Conservation (phyloP, 495 filamentous ascomycete genomes). For the Rostrohypoxylon terebratum region DNA sequence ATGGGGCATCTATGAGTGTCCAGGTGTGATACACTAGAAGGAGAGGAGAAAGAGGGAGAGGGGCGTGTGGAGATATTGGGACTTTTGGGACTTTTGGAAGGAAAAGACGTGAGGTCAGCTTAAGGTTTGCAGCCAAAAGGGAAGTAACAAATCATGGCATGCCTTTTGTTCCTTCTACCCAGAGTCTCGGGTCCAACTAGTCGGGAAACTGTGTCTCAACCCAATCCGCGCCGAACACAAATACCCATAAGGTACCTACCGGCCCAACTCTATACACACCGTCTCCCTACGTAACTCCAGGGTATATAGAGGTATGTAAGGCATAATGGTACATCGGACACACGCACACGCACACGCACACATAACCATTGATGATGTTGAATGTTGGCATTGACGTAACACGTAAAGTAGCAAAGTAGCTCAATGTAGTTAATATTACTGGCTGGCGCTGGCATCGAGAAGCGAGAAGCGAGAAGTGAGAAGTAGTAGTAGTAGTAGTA, state of each 20-base stretch:
- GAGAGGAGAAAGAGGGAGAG: conserved; percentile 30
- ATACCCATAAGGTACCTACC: conserved; percentile 41
- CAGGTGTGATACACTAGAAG: background rate
- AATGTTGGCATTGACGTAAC: conserved; percentile 5
- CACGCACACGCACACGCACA: background rate
- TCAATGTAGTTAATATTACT: conserved; percentile 32
- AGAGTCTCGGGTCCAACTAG: conserved; percentile 46
- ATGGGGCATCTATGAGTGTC: too few species aligned
- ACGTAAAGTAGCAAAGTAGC: background rate
- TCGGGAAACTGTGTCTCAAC: conserved; percentile 42
- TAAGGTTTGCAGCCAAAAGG: conserved; percentile 51
- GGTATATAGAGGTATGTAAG: conserved; percentile 22
- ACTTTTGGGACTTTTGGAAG: background rate
- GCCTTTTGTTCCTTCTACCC: conserved; percentile 44
- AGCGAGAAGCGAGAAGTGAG: conserved; percentile 5
- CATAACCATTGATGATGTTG: background rate
- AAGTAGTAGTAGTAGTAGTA: background rate
- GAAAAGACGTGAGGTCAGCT: conserved; percentile 47
- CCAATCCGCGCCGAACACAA: conserved; percentile 31
- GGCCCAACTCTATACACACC: conserved; percentile 35
- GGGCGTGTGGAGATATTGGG: conserved; percentile 46
- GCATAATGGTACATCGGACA: conserved; percentile 27
- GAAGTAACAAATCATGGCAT: conserved; percentile 50
- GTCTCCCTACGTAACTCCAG: conserved; percentile 26
- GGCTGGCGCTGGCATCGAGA: conserved; percentile 16